Conservation (phyloP, 2,329 filamentous ascomycete species). For the Pseudocercospora fijiensis region DNA sequence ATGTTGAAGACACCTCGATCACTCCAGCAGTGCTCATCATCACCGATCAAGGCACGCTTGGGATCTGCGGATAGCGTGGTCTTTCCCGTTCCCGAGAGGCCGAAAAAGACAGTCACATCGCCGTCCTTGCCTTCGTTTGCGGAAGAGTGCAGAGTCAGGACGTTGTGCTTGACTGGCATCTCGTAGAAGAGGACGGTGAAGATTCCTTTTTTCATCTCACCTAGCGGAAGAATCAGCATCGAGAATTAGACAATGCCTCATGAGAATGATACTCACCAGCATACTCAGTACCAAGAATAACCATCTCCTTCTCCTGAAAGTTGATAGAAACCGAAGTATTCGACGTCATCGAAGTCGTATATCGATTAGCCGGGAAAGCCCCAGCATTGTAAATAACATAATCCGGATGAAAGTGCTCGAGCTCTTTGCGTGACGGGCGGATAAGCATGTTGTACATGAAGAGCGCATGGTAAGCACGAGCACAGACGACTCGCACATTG, state of each 20-base stretch:
- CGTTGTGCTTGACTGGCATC: conserved; percentile 99
- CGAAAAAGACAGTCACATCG: conserved; percentile 99
- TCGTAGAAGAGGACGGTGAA: conserved; percentile 99
- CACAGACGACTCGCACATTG: conserved; percentile 95
- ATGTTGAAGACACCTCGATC: conserved; percentile 99
- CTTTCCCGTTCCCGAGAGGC: conserved; percentile 97
- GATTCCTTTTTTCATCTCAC: conserved; percentile 59
- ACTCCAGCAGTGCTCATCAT: conserved; percentile 99
- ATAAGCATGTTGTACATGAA: conserved; percentile 99
- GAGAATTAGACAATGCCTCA: no score
- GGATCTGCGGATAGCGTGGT: conserved; percentile 96
- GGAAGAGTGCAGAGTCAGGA: conserved; percentile 95
- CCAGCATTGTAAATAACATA: conserved; percentile 99
- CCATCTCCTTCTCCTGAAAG: conserved; percentile 99
- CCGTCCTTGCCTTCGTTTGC: conserved; percentile 94
- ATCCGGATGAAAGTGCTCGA: conserved; percentile 97
- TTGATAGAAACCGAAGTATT: conserved; percentile 98
- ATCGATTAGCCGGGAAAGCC: conserved; percentile 97
- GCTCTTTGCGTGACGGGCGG: conserved; percentile 83
- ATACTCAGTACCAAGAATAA: conserved; percentile 98
- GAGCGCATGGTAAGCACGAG: conserved; percentile 96
- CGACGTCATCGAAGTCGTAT: conserved; percentile 97
- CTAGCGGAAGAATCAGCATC: not conserved
- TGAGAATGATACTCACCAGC: conserved; percentile 47
- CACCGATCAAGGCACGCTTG: conserved; percentile 92